These are phyloP conservation scores for Blastobotrys attinorum DNA, from an alignment of 805 yeast species.

Conservation along the genomic window DNA sequence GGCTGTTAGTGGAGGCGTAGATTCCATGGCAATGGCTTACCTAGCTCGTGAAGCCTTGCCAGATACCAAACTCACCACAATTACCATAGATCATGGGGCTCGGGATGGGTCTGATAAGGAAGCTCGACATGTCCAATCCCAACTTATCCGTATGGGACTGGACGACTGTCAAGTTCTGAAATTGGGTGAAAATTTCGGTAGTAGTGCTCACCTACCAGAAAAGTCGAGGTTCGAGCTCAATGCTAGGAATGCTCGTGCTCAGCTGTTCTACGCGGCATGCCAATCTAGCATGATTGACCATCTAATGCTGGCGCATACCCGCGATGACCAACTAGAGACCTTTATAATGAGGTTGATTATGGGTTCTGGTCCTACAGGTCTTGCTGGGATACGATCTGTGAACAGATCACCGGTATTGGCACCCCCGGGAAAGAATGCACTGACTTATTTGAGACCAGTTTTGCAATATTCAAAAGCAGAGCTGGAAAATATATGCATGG, in stretches of 20 bases:
- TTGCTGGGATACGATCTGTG: slow-evolving; percentile 42
- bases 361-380: slow-evolving; percentile 47
- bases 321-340: slow-evolving; percentile 69
- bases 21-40: slow-evolving; percentile 62
- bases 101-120: slow-evolving; percentile 44
- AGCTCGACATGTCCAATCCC: slow-evolving; percentile 34
- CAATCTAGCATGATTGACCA: slow-evolving; percentile 24
- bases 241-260: slow-evolving; percentile 51
- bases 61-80: slow-evolving; percentile 35
- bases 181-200: slow-evolving; percentile 15
- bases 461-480: slow-evolving; percentile 38
- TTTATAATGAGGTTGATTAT: slow-evolving; percentile 44
- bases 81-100: slow-evolving; percentile 60
- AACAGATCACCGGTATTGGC: slow-evolving; percentile 17
- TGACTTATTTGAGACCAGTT: slow-evolving; percentile 45
- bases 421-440: slow-evolving; percentile 11
- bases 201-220: neutral
- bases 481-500: slow-evolving; percentile 39
- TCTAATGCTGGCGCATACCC: slow-evolving; percentile 59
- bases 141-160: slow-evolving; percentile 22
- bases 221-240: slow-evolving; percentile 41
- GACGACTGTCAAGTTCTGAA: slow-evolving; percentile 26
- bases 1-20: slow-evolving; percentile 77
- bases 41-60: slow-evolving; percentile 32
- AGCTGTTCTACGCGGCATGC: slow-evolving; percentile 38